Percentiles rank a stretch among this genome's conserved stretches.
These are phyloP conservation scores for Scleroderma citrinum DNA, from an alignment of 768 basidiomycete genomes.

Conservation along the genomic window DNA sequence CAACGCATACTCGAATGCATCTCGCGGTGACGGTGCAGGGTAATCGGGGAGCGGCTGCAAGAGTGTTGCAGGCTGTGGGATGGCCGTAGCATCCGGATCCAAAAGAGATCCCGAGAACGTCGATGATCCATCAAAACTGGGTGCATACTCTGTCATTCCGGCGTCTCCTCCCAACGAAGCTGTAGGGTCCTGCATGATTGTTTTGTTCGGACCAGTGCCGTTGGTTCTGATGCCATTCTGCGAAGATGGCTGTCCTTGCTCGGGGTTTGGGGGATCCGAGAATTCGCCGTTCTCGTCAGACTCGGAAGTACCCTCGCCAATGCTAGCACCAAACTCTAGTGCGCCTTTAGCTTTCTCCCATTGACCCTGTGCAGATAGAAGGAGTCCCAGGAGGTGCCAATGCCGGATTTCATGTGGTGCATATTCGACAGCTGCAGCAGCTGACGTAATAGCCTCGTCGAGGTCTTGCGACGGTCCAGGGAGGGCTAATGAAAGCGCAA, in stretches of 20 bases:
- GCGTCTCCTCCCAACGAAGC: background rate
- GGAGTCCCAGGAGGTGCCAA: conserved; percentile 87
- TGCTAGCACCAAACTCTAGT: conserved; percentile 66
- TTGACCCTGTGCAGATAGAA: conserved; percentile 73
- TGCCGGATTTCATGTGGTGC: conserved; percentile 60
- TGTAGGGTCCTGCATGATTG: background rate
- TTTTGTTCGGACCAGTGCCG: conserved; percentile 10
- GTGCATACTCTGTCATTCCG: background rate
- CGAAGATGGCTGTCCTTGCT: background rate
- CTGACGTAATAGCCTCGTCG: conserved; percentile 58
- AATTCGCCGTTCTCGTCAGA: conserved; percentile 29
- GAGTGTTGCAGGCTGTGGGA: conserved; percentile 40
- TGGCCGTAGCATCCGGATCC: conserved; percentile 16
- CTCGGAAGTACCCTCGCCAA: conserved; percentile 41
- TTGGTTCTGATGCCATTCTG: background rate
- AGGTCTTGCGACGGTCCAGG: conserved; percentile 61
- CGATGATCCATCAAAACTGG: background rate
- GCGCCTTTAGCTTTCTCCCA: conserved; percentile 75
- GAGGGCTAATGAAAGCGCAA: conserved; percentile 69
- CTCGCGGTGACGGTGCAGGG: conserved; percentile 44
- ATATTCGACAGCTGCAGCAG: conserved; percentile 67
- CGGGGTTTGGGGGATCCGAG: no score
- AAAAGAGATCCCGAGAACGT: conserved; percentile 16
- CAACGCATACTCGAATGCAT: conserved; percentile 70
- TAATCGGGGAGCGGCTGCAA: conserved; percentile 43